These are phyloP conservation scores for Fusarium setosum DNA, from an alignment of 2,329 filamentous ascomycete species.

Conservation along the genomic window DNA sequence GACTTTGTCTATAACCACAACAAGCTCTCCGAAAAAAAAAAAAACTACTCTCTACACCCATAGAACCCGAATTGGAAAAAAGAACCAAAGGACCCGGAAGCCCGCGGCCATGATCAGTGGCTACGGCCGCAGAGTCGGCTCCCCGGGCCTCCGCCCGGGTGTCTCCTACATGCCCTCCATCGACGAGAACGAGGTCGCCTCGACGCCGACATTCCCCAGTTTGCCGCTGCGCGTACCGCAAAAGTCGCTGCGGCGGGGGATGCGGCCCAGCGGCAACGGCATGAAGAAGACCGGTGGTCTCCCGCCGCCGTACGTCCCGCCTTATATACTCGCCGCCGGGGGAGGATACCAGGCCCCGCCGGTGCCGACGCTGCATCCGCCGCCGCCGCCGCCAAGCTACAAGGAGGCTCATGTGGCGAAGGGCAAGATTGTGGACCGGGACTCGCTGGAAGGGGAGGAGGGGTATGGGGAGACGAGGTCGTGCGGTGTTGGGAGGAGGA, in stretches of 20 bases:
- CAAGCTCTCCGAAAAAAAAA: no score
- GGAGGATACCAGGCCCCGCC: neutral
- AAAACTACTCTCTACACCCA: neutral
- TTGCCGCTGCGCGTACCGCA: conserved; percentile 45
- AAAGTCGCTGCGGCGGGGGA: conserved; percentile 40
- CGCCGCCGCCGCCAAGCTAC: conserved; percentile 37
- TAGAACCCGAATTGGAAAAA: neutral
- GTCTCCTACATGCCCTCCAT: conserved; percentile 52
- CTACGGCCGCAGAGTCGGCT: conserved; percentile 23
- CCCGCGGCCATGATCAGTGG: conserved; percentile 31
- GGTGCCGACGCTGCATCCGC: conserved; percentile 24
- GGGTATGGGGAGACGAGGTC: conserved; percentile 14
- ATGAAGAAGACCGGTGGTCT: conserved; percentile 26
- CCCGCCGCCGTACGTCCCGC: conserved; percentile 42
- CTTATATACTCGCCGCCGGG: conserved; percentile 14
- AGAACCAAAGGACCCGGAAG: neutral
- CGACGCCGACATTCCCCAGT: conserved; percentile 24
- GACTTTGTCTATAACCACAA: neutral
- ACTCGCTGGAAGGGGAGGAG: conserved; percentile 14
- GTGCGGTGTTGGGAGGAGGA: conserved; percentile 10
- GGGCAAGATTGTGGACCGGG: conserved; percentile 27
- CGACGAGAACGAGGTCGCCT: conserved; percentile 48
- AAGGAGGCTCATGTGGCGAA: conserved; percentile 21
- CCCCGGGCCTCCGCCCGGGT: conserved; percentile 39
- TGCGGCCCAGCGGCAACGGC: neutral